Base-by-base conservation (phyloP, 2,329 filamentous ascomycete species). In the Dichotomopilus funicola region DNA sequence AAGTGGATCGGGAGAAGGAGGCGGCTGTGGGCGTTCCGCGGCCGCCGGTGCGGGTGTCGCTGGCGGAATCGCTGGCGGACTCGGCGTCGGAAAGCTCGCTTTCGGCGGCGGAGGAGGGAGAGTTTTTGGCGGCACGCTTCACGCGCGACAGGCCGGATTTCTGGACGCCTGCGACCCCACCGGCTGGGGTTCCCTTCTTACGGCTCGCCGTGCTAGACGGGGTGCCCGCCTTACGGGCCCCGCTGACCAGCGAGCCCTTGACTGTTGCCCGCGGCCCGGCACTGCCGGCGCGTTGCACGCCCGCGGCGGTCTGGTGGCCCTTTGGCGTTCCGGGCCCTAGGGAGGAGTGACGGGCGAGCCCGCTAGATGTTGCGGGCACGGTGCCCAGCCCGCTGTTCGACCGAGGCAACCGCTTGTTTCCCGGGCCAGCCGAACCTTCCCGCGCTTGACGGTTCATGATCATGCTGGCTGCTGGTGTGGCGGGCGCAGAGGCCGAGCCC, bases 81-180 rank as follows among this genome's bases (percentile, higher is more conserved):
- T 81, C 81, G 6, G 81, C 82, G 51, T 86, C 83, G 0, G 82
- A 86, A 42, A 86, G 74, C 64, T 86, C 83, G 63, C 81, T 85
- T 57, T 86, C 83, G 50, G 78, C 81, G 5, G 79, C 81, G 4
- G 82, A 83, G 4, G 80, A 81, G 2, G 83, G 81, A 2, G 82
- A 86, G 60, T 81, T 82, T 66, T 83, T 80, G 46, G 73, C 75
- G 44, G 71, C 79, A 61, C 80, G 82, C 70, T 85, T 86, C 33
- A 86, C 78, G 35, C 82, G 78, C 31, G 81, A 83, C 3, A 86
- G 71, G 8, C 77, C 78, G n/a, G 82, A 85, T 64, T 86, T 86
- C 60, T 73, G 77, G 40, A 54, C 66, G 65, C 13, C 62, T 44
- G 31, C 55, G 45, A 27, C 19, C 19, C 53, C 64, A 55, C 50